Base-by-base conservation (phyloP, 2,329 filamentous ascomycete species). In the Aspergillus phoenicis region DNA sequence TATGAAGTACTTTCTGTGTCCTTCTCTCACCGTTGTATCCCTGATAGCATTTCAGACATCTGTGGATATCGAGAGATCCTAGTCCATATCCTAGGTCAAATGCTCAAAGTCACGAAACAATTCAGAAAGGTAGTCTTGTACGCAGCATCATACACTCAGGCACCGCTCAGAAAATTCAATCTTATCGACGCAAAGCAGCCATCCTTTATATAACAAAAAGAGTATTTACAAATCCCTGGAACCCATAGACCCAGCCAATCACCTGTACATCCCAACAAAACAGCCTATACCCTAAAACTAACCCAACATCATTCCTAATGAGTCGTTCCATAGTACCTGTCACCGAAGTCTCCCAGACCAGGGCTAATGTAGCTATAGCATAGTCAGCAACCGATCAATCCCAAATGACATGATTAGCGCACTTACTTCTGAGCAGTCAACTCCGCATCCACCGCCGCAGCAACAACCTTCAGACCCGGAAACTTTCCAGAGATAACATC, bases 301-400 rank as follows among this genome's bases (percentile, higher is more conserved):
- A 15, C 5, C 3, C 11, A 47, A 11, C 2, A 10, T 22, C 8
- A 30, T 5, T 28, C 36, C 17, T 51, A 51, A 17, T n/a, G 30
- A 45, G 38, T 59, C 24, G 65, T 66, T 8, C 65, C 65, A 57
- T 73, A 72, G 52, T 70, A 77, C 6, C 74, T 65, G 53, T 77
- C 75, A 6, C 75, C 75, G 60, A 77, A 77, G 52, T 77, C 75
- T 13, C 75, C 75, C 47, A 77, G 52, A 2, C 75, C 75, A 38
- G 75, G 75, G 15, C 67, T 66, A 57, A 77, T 76, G 59, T 75
- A 74, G 47, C 74, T 77, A 53, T 11, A 5, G 22, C 6, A 8
- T 0, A 20, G 41, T 58, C 17, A 62, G 48, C 30, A 55, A 26
- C 10, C 6, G 60, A 13, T 15, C 11, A 5, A 36, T 11, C 11